Evolutionary conservation across 768 basidiomycete genomes (phyloP), one percentile per base, ranked within the genome.

Genomic region (Suillus lakei): DNA sequence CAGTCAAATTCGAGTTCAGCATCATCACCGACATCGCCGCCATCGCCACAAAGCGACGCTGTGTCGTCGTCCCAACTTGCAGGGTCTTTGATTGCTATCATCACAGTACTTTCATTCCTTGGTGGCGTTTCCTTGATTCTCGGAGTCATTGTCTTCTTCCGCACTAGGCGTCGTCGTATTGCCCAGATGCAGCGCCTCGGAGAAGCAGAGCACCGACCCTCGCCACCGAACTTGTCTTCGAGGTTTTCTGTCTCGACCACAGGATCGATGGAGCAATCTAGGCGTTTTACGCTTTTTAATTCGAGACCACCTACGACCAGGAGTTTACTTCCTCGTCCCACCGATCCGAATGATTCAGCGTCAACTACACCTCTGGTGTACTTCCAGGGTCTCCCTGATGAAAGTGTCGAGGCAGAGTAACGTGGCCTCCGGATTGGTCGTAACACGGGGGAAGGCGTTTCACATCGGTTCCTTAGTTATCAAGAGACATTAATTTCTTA

Each of bases 31-130:
- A 26, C 56, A 60, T 15, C 46, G 6, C 41, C 63, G n/a, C 46
- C 59, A 34, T 34, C 46, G n/a, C 15, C n/a, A 32, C 18, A 53
- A 41, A 32, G 34, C 38, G 16, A 51, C 64, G 56, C n/a, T 62
- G 23, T 23, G 50, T 64, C 55, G 32, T 58, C 66, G 16, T 51
- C 61, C 46, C 38, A 65, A 13, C 39, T 58, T 34, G 36, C 64
- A 39, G 64, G 41, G 21, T 62, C 65, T 23, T 58, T 73, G 12
- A 68, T 74, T 39, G 68, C 67, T 26, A 67, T 71, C 55, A 68
- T 72, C 46, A 55, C 60, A 18, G 51, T 67, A 4, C 32, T 66
- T 18, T 69, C 69, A 43, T 53, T 69, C 32, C 55, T 73, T 28
- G 69, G 41, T 26, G 32, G 69, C 10, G 12, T 70, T 12, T 70